Evolutionary conservation across 2,329 filamentous ascomycete species (phyloP), one percentile per base, ranked within the genome.

Genomic region (Trichoderma gracile): DNA sequence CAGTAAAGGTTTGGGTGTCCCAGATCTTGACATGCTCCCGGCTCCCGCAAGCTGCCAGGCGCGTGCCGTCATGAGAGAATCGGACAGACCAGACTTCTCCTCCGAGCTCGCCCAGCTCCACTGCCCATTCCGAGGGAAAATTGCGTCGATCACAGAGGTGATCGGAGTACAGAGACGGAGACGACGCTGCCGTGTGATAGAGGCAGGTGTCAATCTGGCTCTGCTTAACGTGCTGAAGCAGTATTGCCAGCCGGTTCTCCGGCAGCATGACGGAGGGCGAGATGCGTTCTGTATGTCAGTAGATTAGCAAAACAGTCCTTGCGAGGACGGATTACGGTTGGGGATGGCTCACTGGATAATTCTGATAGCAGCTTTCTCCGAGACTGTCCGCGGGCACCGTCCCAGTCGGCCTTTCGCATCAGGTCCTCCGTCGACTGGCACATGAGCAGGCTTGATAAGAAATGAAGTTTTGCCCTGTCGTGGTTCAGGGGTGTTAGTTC

Each of bases 241-340:
- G 81, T 40, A 88, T 84, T 1, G 92, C 92, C 50, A 99, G 81
- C 7, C 95, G 89, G 75, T 95, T 91, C 73, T 97, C 92, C 1
- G 95, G 95, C 62, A 99, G 90, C 93, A 99, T 98, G 50, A 97
- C 91, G 4, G 93, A 95, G 0, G 95, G 94, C 1, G 95, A 97
- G 75, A 99, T 96, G 64, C 87, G 97, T 80, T 84, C 91, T 94
- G 70, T 42, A 59, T 49, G 14, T 50, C 19, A 38, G 49, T 45
- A 63, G 47, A 78, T 61, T 38, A 64, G 61, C 52, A 75, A 62
- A 50, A 57, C 3, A 25, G 15, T 19, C 21, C 46, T 7, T 14
- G 21, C 23, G 10, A 10, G 6, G 25, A 15, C 14, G 33, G n/a
- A 21, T 38, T 38, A 12, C 7, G 10, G 15, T 43, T 30, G 59